These are phyloP conservation scores for Henckelia pumila DNA, from an alignment of 257 asterid genomes.

Conservation along the genomic window DNA sequence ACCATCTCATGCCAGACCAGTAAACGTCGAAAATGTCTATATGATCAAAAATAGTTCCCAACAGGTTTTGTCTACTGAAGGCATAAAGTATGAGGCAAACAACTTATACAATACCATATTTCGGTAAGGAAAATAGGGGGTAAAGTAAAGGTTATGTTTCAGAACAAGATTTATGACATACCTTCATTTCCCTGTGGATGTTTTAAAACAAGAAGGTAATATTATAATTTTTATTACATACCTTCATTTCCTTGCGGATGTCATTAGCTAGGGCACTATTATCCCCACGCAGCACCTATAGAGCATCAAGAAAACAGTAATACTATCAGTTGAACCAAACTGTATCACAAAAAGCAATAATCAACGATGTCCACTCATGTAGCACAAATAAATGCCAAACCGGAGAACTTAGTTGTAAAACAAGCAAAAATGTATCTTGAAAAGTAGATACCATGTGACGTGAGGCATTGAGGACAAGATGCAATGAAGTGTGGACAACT, in stretches of 20 bases:
- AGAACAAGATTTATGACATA: constrained; percentile 23
- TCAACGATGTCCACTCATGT: not conserved
- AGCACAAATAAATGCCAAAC: constrained; percentile 17
- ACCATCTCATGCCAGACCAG: not conserved
- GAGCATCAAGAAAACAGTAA: constrained; percentile 22
- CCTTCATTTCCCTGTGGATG: constrained; percentile 98
- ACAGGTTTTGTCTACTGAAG: not conserved
- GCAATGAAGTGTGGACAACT: constrained; percentile 1
- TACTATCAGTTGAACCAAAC: constrained; percentile 12
- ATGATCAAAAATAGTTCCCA: not conserved
- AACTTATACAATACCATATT: not conserved
- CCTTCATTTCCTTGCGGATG: constrained; percentile 98
- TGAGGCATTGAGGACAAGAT: constrained; percentile 1
- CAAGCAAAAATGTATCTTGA: not conserved
- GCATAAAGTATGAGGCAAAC: not conserved
- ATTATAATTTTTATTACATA: constrained; percentile 23
- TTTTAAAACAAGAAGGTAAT: constrained; percentile 22
- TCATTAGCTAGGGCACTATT: constrained; percentile 94
- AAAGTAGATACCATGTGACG: constrained; percentile 6
- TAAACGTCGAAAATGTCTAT: not conserved
- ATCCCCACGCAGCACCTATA: constrained; percentile 92
- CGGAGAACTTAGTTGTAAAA: constrained; percentile 7
- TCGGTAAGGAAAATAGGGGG: not conserved
- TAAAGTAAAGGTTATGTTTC: not conserved
- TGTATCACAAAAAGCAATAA: constrained; percentile 3